phyloP scores from a whole-genome alignment of 352 stramenopile species.

The Phytopythium delawarense region DNA sequence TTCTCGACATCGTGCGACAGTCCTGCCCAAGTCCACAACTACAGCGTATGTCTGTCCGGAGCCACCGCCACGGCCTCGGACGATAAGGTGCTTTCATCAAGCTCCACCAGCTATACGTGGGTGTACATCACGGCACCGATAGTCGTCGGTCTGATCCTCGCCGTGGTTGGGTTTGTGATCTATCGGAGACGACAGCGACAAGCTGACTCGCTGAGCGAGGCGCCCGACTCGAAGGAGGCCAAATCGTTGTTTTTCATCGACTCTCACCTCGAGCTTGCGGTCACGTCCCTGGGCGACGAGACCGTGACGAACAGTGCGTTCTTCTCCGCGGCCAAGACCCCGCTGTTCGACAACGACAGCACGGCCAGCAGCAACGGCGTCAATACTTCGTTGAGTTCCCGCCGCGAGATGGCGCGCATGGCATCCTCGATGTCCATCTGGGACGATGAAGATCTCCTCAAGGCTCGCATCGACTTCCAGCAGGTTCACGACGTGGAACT shows the following conservation, averaged over 20 bases:
- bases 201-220: background rate
- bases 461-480: conserved; percentile 34
- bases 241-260: conserved; percentile 1
- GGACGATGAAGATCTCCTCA: conserved; percentile 44
- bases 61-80: background rate
- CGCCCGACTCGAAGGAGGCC: background rate
- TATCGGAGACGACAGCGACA: background rate
- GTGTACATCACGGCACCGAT: conserved; percentile 5
- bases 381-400: conserved; percentile 2
- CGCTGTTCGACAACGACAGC: background rate
- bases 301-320: background rate
- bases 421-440: conserved; percentile 21
- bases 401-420: background rate
- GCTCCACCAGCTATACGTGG: conserved; percentile 3
- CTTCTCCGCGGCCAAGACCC: conserved; percentile 1
- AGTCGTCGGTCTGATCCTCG: background rate
- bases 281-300: background rate
- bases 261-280: background rate
- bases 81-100: background rate
- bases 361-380: conserved; percentile 5
- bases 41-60: conserved; percentile 19
- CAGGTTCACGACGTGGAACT: conserved; percentile 17
- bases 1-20: conserved; percentile 20
- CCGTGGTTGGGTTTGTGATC: background rate
- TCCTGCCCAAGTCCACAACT: conserved; percentile 10